Conservation (phyloP, 495 filamentous ascomycete genomes). For the Penicillium cataractarum region DNA sequence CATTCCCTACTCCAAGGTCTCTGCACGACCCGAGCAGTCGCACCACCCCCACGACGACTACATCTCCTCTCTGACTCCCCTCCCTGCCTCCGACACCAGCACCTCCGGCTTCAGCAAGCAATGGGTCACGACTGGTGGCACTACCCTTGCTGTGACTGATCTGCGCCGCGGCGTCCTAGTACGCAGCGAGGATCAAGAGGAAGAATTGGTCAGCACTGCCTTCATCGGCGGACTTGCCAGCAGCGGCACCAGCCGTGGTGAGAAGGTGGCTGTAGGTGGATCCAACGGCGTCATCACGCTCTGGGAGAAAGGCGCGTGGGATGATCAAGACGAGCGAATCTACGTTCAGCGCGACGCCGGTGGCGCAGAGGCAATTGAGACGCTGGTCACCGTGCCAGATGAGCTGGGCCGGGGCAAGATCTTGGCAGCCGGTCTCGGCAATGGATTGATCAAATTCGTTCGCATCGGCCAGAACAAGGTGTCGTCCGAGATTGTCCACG, state of each 20-base stretch:
- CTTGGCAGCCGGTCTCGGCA: conserved; percentile 74
- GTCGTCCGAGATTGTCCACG: conserved; percentile 66
- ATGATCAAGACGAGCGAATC: conserved; percentile 89
- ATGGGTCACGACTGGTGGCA: conserved; percentile 89
- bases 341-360: conserved; percentile 60
- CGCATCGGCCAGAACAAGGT: conserved; percentile 62
- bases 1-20: conserved; percentile 56
- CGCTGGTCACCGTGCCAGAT: conserved; percentile 66
- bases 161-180: conserved; percentile 79
- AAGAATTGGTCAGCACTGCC: conserved; percentile 80
- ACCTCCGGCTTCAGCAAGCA: conserved; percentile 88
- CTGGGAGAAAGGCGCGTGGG: conserved; percentile 93
- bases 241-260: conserved; percentile 63
- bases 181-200: conserved; percentile 89
- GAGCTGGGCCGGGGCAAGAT: conserved; percentile 67
- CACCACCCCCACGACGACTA: conserved; percentile 90
- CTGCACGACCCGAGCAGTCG: conserved; percentile 70
- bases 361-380: conserved; percentile 72
- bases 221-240: conserved; percentile 70
- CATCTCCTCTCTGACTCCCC: conserved; percentile 82
- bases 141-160: conserved; percentile 87
- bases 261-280: conserved; percentile 80
- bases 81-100: conserved; percentile 75
- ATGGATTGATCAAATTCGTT: conserved; percentile 63
- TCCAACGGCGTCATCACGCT: conserved; percentile 80